These are phyloP conservation scores for Daldinia sp. DNA, from an alignment of 2,329 filamentous ascomycete species.

Conservation along the genomic window DNA sequence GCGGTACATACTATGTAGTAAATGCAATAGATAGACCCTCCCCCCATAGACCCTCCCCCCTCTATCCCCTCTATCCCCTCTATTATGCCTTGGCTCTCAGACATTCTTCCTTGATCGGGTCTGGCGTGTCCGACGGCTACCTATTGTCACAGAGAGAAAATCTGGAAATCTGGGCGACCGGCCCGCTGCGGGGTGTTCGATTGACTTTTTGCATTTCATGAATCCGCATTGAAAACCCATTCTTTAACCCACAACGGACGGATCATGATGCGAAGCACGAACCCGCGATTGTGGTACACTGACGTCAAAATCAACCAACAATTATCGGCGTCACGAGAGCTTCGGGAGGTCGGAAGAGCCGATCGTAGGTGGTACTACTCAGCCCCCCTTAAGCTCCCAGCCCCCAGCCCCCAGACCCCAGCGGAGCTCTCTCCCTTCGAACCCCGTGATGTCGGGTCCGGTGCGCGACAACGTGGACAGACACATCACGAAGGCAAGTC, in stretches of 20 bases:
- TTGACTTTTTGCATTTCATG: conserved; percentile 19
- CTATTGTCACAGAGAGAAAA: conserved; percentile 2
- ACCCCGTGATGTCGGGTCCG: conserved; percentile 27
- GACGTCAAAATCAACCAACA: conserved; percentile 29
- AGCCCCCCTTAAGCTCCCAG: not conserved
- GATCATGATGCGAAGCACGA: conserved; percentile 27
- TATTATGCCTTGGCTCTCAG: not conserved
- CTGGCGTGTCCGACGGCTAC: conserved; percentile 18
- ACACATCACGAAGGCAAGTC: conserved; percentile 15
- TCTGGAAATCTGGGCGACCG: conserved; percentile 4
- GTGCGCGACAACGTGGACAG: conserved; percentile 22
- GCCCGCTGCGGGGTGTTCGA: conserved; percentile 32
- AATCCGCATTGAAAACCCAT: conserved; percentile 10
- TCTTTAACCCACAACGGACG: conserved; percentile 13
- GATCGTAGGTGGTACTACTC: conserved; percentile 13
- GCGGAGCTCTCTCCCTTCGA: conserved; percentile 6
- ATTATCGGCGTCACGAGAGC: conserved; percentile 18
- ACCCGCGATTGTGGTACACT: conserved; percentile 31
- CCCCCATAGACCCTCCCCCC: not conserved
- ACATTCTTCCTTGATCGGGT: conserved; percentile 25
- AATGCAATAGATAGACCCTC: not conserved
- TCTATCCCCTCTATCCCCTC: not conserved
- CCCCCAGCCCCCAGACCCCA: not conserved
- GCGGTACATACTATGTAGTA: no score
- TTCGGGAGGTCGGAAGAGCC: conserved; percentile 16